Conservation (phyloP, 192 early-diverging fungal genomes). For the Entomortierella parvispora region DNA sequence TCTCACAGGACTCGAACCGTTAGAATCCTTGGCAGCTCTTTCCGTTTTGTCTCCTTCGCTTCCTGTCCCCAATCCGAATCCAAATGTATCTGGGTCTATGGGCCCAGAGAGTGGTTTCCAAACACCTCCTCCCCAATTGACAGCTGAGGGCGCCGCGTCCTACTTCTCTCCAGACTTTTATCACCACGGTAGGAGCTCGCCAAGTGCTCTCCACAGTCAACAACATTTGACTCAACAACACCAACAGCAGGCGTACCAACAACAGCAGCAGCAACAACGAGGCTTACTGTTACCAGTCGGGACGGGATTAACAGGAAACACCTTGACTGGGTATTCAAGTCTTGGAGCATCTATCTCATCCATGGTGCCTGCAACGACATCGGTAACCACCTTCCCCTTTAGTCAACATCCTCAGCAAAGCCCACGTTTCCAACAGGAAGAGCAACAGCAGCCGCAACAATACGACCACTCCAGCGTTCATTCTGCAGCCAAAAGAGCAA, state of each 20-base stretch:
- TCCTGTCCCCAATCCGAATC: not conserved
- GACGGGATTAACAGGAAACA: not conserved
- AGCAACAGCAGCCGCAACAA: too few species aligned
- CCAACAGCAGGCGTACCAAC: not conserved
- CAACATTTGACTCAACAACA: not conserved
- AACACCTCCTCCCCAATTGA: too few species aligned
- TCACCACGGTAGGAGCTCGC: too few species aligned
- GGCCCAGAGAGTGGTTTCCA: too few species aligned
- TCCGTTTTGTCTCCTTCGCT: conserved; percentile 24
- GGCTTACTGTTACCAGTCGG: not conserved
- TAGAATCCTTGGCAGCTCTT: conserved; percentile 21
- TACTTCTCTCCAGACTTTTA: not conserved
- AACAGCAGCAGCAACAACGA: conserved; percentile 2
- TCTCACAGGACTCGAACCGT: conserved; percentile 15
- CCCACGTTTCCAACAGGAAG: too few species aligned
- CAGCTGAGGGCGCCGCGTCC: not conserved
- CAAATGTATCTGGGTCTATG: not conserved
- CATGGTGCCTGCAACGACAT: too few species aligned
- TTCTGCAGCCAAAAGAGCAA: too few species aligned
- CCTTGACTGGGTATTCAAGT: not conserved
- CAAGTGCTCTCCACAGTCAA: too few species aligned
- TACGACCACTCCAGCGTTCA: too few species aligned
- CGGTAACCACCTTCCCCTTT: too few species aligned
- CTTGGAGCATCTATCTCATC: too few species aligned
- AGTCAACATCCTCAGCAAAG: too few species aligned